Evolutionary conservation across 805 yeast genomes (phyloP).

Genomic region (Lachancea kluyveri): DNA sequence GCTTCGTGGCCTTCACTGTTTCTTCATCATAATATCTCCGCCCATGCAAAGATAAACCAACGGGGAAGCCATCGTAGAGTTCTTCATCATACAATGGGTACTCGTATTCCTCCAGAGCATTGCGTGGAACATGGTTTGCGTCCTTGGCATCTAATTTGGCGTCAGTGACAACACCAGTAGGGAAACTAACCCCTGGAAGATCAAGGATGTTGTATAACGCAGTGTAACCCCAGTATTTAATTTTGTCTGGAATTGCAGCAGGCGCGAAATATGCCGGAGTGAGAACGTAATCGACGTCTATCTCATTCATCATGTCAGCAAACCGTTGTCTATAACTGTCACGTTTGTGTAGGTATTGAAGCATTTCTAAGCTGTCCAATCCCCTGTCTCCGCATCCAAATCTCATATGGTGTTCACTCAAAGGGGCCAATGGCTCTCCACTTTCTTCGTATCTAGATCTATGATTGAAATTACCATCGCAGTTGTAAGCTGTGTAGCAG

Average conservation of each 20-base stretch:
- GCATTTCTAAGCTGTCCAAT: slow-evolving; percentile 18
- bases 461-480: slow-evolving; percentile 2
- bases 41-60: slow-evolving; percentile 48
- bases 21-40: slow-evolving; percentile 55
- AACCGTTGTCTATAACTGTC: slow-evolving; percentile 36
- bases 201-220: slow-evolving; percentile 36
- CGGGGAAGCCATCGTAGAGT: slow-evolving; percentile 45
- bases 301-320: slow-evolving; percentile 27
- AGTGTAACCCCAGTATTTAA: slow-evolving; percentile 37
- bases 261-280: slow-evolving; percentile 37
- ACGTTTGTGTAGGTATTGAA: slow-evolving; percentile 31
- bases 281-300: slow-evolving; percentile 41
- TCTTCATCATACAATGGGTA: slow-evolving; percentile 42
- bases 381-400: slow-evolving; percentile 35
- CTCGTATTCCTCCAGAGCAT: slow-evolving; percentile 27
- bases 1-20: slow-evolving; percentile 30
- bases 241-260: slow-evolving; percentile 34
- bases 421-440: slow-evolving; percentile 27
- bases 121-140: slow-evolving; percentile 21
- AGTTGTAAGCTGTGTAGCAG: slow-evolving; percentile 1
- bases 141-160: slow-evolving; percentile 28
- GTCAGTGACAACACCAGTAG: slow-evolving; percentile 35
- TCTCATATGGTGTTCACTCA: slow-evolving; percentile 24
- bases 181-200: slow-evolving; percentile 37
- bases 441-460: slow-evolving; percentile 14